Base-by-base conservation (phyloP, 1,139 yeast species). In the Yamadazyma conglobata region DNA sequence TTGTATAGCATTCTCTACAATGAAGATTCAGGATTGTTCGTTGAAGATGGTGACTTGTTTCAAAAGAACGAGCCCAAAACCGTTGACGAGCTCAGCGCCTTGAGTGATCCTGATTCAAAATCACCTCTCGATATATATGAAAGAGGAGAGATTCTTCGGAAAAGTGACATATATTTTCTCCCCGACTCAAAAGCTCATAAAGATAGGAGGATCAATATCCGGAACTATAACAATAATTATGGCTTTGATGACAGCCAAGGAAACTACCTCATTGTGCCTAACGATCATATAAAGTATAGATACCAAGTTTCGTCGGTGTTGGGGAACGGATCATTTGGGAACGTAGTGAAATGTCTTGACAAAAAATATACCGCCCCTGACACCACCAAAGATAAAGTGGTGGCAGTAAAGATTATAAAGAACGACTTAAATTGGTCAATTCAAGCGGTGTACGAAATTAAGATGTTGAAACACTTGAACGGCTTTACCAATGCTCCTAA, bases 241-340 rank as follows among this genome's bases (percentile, higher is more conserved):
- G 93, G 89, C 0, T 84, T 80, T 51, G 95, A 85, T 52, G 93
- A 85, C 50, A 54, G 56, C 3, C 59, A 70, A 9, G 85, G 87
- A 3, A 84, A 84, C 47, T 80, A 83, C 44, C 61, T 64, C 6
- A 63, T 77, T 1, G 50, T 64, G 1, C 55, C 60, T 1, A 74
- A 81, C 4, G 95, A 86, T 47, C 96, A 87, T 45, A 72, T 87
- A 28, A 82, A 80, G 32, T 87, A 79, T 52, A 58, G 94, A 23
- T 87, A 80, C 48, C 79, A 84, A 42, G 75, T 85, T 6, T 38
- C 71, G 18, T 56, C 64, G 2, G 58, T 66, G 4, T 60, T 87
- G 11, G 96, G 96, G 0, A 78, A 73, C 35, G 96, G 96, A 4
- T 79, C 91, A 19, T 87, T 87, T 63, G 96, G 96, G 0, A 79